Base-by-base conservation (phyloP, 495 filamentous ascomycete genomes). In the Penicillium nucicola region DNA sequence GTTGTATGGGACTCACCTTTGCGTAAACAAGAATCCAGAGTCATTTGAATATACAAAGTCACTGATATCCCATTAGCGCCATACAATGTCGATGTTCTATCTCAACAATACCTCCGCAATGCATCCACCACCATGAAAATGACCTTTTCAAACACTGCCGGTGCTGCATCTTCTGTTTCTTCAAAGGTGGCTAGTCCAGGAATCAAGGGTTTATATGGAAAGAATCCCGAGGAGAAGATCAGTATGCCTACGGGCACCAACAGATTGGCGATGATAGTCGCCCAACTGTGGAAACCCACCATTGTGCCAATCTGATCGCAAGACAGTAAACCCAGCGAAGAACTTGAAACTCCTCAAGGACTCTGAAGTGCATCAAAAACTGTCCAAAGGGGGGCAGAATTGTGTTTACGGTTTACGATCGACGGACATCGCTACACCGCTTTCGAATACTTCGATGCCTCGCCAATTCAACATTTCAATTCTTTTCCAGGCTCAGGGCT, bases 61-160 rank as follows among this genome's bases (percentile, higher is more conserved):
- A 74, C 92, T 96, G 52, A 36, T 54, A 17, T 40, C 30, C 37
- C 9, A 18, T 62, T 43, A 67, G 65, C 23, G 31, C 12, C 7
- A 38, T 19, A 25, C 4, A 28, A 37, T 36, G 19, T 39, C 40
- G 17, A 45, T 47, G 9, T 39, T 19, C 15, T 11, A 20, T 19
- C 13, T 36, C 22, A 50, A 40, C 15, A 50, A 20, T 76, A 96
- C 90, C 90, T 96, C 63, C 92, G 77, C 58, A 97, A 71, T 30
- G 93, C 92, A 80, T 99, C 93, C 8, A 99, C 82, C 8, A 99
- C 93, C 92, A 99, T 97, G 68, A 99, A 95, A 42, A 99, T 77
- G 42, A 97, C 75, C 57, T 85, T 91, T 57, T 97, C 84, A 67
- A 99, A 99, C 2, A 84, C 77, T 18, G 86, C 78, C 36, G 79